These are phyloP conservation scores for Rhodosporidiobolus odoratus DNA, from an alignment of 768 basidiomycete genomes.

Conservation along the genomic window DNA sequence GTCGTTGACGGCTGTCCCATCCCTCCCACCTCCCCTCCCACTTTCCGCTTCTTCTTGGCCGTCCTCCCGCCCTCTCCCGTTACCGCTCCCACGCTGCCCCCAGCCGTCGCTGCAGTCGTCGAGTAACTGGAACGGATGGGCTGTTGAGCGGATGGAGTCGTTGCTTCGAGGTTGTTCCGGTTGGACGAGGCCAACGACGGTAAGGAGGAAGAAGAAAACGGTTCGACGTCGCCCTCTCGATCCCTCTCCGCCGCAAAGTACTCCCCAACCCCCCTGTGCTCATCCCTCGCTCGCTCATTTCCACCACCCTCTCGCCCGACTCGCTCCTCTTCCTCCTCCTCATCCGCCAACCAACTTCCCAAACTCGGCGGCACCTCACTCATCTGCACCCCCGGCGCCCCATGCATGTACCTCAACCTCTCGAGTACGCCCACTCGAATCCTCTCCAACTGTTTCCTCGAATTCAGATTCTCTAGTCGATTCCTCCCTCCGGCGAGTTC, in stretches of 20 bases:
- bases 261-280: not conserved
- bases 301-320: not conserved
- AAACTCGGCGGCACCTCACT: constrained; percentile 93
- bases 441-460: constrained; percentile 70
- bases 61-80: not conserved
- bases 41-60: not conserved
- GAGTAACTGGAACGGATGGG: no score
- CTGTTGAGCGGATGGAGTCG: not conserved
- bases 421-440: constrained; percentile 80
- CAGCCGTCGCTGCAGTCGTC: not conserved
- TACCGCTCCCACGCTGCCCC: not conserved
- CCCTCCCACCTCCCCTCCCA: not conserved
- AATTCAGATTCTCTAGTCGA: constrained; percentile 82
- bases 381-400: constrained; percentile 94
- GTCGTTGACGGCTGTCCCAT: not conserved
- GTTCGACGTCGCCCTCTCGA: not conserved
- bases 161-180: not conserved
- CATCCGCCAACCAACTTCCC: constrained; percentile 66
- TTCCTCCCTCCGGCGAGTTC: constrained; percentile 67
- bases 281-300: not conserved
- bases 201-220: not conserved
- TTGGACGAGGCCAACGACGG: not conserved
- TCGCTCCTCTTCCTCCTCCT: constrained; percentile 56
- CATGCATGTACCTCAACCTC: constrained; percentile 84
- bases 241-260: not conserved